Evolutionary conservation across 306 rosid species (phyloP), one percentile per base, ranked within the genome.

Genomic region (Calophaca sinica): DNA sequence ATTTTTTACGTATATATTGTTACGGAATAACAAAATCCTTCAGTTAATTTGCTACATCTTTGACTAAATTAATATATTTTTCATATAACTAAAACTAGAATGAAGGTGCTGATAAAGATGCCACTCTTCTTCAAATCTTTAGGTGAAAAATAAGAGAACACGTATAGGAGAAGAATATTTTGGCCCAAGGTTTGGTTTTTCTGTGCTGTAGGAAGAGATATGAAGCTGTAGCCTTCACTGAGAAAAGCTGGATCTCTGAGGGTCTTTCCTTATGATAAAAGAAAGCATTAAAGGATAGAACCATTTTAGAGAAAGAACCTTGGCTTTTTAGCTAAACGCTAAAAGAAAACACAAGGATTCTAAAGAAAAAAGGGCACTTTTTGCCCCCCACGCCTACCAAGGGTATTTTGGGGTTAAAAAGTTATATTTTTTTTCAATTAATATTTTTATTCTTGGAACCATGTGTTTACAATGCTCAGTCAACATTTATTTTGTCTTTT

Each of bases 321-420:
- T 58, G 74, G 85, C 88, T 80, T 84, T 90, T 74, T 76, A 62
- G 51, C 69, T 63, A 65, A 61, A 4, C 15, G 52, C 68, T 65
- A 44, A 49, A 83, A 70, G 46, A 63, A 41, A 72, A 70, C 10
- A 7, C 44, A 70, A 38, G 38, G 55, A 66, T 55, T 83, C 85
- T 73, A 73, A 49, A 59, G 66, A 67, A 84, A 77, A 73, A 54
- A 20, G 28, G 67, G 2, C 53, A 46, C 81, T 75, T 81, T 86
- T 76, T 83, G 82, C 85, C 70, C 76, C 84, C 91, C 97, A 87
- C 96, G 91, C 93, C 88, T 76, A 58, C 1, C 76, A 69, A 57
- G 68, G 81, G 73, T 53, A 61, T 74, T 80, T 36, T 68, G 3
- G 60, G 62, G 26, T 2, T 28, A 10, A 35, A 41, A 20, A 64